Percentiles rank a stretch among this genome's conserved stretches.
phyloP scores from a whole-genome alignment of 352 stramenopile genomes.

The Globisporangium barbulae region DNA sequence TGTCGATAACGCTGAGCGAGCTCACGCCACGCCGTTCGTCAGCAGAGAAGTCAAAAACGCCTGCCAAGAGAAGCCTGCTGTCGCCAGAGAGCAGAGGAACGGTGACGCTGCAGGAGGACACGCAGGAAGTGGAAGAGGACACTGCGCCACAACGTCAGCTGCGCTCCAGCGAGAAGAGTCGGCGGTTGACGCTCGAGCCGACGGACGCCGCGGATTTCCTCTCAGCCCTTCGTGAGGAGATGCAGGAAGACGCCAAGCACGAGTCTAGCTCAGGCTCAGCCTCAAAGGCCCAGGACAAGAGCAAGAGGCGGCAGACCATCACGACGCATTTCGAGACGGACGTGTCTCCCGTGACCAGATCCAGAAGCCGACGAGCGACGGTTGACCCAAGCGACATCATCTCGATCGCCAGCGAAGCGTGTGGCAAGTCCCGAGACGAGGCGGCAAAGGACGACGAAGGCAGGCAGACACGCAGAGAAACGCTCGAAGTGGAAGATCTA shows the following conservation, averaged over 20 bases:
- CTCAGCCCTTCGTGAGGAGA: conserved; percentile 27
- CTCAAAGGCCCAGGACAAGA: conserved; percentile 1
- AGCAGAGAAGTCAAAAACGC: conserved; percentile 10
- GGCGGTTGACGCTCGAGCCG: conserved; percentile 52
- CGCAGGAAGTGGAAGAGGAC: conserved; percentile 16
- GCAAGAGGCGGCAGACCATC: conserved; percentile 10
- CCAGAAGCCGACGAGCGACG: conserved; percentile 36
- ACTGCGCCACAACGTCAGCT: background rate
- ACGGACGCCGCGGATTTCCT: conserved; percentile 43
- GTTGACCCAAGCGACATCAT: conserved; percentile 50
- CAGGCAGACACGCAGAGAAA: conserved; percentile 39
- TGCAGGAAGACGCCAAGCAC: background rate
- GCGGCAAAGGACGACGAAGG: conserved; percentile 7
- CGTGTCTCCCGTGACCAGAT: conserved; percentile 24
- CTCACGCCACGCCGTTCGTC: background rate
- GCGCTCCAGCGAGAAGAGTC: conserved; percentile 14
- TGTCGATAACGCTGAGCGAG: conserved; percentile 14
- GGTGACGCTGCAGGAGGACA: conserved; percentile 14
- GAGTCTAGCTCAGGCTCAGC: conserved; percentile 1
- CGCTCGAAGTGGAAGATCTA: conserved; percentile 53
- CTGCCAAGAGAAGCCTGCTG: conserved; percentile 16
- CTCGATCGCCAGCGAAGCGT: conserved; percentile 16
- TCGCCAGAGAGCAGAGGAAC: conserved; percentile 7
- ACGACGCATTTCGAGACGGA: conserved; percentile 4
- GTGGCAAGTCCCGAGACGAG: background rate